A percentile compares a stretch with the other conserved stretches of the same genome.
These are phyloP conservation scores for Colletotrichum siamense DNA, from an alignment of 2,329 filamentous ascomycete genomes.

Conservation along the genomic window DNA sequence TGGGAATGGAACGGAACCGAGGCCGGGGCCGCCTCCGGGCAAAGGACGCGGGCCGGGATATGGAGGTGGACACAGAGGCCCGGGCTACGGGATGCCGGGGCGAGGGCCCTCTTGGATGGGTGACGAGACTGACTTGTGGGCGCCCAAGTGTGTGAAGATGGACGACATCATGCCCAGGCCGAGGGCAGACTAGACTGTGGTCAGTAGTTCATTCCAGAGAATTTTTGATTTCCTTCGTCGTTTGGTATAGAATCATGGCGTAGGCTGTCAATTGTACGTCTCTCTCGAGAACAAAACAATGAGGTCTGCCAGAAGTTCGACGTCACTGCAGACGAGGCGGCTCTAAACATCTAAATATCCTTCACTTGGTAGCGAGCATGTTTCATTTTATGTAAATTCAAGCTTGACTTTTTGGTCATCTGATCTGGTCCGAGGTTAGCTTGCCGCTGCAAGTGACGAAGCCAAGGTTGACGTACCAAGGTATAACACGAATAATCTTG, in stretches of 20 bases:
- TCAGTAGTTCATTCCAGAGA: too few species aligned
- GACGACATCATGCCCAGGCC: constrained; percentile 19
- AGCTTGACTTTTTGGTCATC: neutral
- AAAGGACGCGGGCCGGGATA: neutral
- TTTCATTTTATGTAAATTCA: neutral
- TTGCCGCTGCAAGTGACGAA: neutral
- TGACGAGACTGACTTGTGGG: constrained; percentile 28
- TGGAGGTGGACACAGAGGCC: neutral
- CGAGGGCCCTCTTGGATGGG: constrained; percentile 21
- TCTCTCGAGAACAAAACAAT: neutral
- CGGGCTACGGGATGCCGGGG: neutral
- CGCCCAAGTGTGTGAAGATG: constrained; percentile 30
- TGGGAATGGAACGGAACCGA: constrained; percentile 14
- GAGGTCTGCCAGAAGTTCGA: neutral
- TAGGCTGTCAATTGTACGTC: neutral
- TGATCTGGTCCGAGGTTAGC: constrained; percentile 4
- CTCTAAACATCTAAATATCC: neutral
- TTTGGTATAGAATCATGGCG: neutral
- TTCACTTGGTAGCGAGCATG: neutral
- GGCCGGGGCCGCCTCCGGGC: neutral
- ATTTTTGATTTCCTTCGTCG: neutral
- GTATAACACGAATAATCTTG: neutral
- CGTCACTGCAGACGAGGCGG: neutral
- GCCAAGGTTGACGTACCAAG: neutral
- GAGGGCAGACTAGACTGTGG: neutral